Percentiles rank a stretch among this genome's conserved stretches.
Evolutionary conservation across 352 stramenopile species (phyloP).

Genomic region (Phytophthora capsici): DNA sequence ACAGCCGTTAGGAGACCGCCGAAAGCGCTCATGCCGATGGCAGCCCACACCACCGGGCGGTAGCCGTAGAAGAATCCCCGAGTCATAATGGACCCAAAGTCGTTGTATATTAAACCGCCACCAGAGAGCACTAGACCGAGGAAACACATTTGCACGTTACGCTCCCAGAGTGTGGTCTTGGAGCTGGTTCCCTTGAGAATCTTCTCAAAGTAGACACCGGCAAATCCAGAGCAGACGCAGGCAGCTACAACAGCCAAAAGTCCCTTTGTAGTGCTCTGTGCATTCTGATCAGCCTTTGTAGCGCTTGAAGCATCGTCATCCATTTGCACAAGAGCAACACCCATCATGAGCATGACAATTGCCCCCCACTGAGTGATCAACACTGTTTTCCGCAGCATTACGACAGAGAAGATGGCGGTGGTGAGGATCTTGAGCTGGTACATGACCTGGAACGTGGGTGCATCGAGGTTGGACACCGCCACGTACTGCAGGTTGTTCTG

Average conservation of each 20-base stretch:
- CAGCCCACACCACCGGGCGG: conserved; percentile 75
- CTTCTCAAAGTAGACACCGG: conserved; percentile 88
- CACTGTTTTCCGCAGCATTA: conserved; percentile 74
- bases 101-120: conserved; percentile 68
- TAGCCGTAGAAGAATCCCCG: conserved; percentile 87
- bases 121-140: conserved; percentile 71
- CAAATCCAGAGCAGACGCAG: conserved; percentile 85
- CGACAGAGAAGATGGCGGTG: conserved; percentile 86
- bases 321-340: conserved; percentile 80
- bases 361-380: conserved; percentile 79
- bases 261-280: conserved; percentile 72
- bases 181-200: conserved; percentile 76
- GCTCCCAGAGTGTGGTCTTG: conserved; percentile 79
- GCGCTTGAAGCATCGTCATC: conserved; percentile 46
- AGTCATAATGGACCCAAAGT: conserved; percentile 55
- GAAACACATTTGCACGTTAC: conserved; percentile 85
- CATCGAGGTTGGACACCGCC: conserved; percentile 82
- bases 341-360: conserved; percentile 83
- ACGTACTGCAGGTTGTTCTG: conserved; percentile 90
- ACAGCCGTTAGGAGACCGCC: conserved; percentile 82
- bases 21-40: conserved; percentile 72
- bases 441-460: conserved; percentile 81
- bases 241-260: conserved; percentile 72
- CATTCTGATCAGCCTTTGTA: conserved; percentile 13
- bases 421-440: conserved; percentile 92